Evolutionary conservation across 2,329 filamentous ascomycete genomes (phyloP), one percentile per base, ranked within the genome.

Genomic region (Sclerotinia spermophila): DNA sequence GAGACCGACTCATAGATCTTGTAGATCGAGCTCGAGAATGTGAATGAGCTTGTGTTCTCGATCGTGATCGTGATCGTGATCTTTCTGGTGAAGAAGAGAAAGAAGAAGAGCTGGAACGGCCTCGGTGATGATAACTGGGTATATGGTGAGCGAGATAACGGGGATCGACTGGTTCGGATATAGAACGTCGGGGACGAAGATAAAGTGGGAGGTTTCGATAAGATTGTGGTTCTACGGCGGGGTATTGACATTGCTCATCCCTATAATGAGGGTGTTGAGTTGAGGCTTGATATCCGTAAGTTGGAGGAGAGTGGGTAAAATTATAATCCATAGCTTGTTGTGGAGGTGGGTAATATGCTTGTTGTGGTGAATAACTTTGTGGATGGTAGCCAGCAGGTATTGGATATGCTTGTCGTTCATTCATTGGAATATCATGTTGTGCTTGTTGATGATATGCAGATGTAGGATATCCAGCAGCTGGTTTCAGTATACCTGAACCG

Each of bases 101-200:
- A 7, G 68, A 71, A 40, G 56, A 62, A 21, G 61, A 70, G 27
- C 30, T 56, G 0, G 68, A 67, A 5, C 68, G 48, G n/a, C 68
- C 38, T 19, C 59, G 38, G 2, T 56, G 55, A 21, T 56, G 35
- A 38, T 59, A 68, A 15, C 44, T 55, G 17, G 65, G 72, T 35
- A 71, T 67, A 8, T 74, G 70, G n/a, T 71, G 68, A 27, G 69
- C 61, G 8, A 70, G 51, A 17, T 71, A n/a, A 13, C 42, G 33
- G 1, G 71, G 71, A 51, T 48, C 62, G 0, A 73, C 69, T 21
- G 74, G 74, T 55, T 75, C 73, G n/a, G 74, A 75, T 45, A 66
- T 67, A 1, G 74, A 74, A 48, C 74, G 73, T 53, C 64, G 27
- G n/a, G 69, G 55, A 17, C 67, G 65, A 30, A 73, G 60, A 55